Evolutionary conservation across 2,329 filamentous ascomycete species (phyloP).

Genomic region (Trichoderma brevicompactum): DNA sequence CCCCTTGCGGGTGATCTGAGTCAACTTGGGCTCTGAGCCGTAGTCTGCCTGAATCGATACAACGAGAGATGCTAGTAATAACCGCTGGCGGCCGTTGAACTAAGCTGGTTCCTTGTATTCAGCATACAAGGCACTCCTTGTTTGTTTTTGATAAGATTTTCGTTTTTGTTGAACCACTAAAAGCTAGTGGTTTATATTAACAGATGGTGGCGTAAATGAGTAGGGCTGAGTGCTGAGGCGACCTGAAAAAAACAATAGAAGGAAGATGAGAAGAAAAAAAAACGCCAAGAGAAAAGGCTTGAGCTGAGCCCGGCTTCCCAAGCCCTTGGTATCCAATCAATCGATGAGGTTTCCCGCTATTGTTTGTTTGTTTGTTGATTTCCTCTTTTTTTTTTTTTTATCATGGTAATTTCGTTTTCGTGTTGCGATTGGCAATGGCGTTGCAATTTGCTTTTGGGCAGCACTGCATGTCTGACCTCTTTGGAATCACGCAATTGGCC

Average conservation of each 20-base stretch:
- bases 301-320: conserved; percentile 15
- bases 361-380: not conserved
- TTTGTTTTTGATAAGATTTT: not conserved
- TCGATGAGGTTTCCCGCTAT: not conserved
- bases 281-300: conserved; percentile 22
- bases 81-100: not conserved
- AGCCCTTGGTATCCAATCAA: conserved; percentile 23
- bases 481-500: not conserved
- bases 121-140: not conserved
- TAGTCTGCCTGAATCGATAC: not conserved
- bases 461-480: conserved; percentile 11
- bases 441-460: not conserved
- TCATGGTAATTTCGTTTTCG: not conserved
- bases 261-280: not conserved
- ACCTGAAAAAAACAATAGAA: not conserved
- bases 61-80: not conserved
- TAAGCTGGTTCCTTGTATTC: not conserved
- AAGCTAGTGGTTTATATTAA: not conserved
- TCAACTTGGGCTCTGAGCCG: not conserved
- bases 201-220: not conserved
- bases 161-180: not conserved
- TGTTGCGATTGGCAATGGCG: conserved; percentile 8
- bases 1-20: conserved; percentile 1
- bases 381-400: not conserved
- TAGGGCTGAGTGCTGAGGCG: conserved; percentile 19